Conservation (phyloP, 768 basidiomycete species). For the Holtermanniella nyarrowii region DNA sequence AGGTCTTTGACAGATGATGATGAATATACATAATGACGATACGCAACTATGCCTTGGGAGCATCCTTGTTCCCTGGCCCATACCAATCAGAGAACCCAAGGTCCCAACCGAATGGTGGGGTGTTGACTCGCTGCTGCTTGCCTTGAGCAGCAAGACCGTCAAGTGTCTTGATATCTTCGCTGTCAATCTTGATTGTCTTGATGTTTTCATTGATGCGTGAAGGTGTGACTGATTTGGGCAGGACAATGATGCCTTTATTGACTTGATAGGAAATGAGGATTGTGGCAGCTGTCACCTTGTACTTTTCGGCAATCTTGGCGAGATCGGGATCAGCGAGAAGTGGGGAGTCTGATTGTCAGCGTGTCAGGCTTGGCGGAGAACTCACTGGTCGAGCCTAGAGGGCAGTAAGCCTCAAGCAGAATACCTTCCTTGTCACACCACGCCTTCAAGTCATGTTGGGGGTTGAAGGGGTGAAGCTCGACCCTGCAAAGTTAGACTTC, state of each 20-base stretch:
- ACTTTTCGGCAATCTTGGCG: slow-evolving; percentile 53
- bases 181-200: slow-evolving; percentile 15
- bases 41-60: neutral
- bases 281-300: slow-evolving; percentile 54
- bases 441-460: slow-evolving; percentile 59
- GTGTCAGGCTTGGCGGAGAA: neutral
- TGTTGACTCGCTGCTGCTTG: slow-evolving; percentile 26
- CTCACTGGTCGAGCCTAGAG: slow-evolving; percentile 67
- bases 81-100: slow-evolving; percentile 25
- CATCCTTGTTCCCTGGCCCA: slow-evolving; percentile 6
- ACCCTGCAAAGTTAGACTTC: neutral
- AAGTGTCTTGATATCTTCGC: slow-evolving; percentile 21
- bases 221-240: slow-evolving; percentile 68
- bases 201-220: slow-evolving; percentile 43
- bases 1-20: no score
- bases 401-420: slow-evolving; percentile 70
- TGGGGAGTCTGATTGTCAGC: slow-evolving; percentile 52
- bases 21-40: neutral
- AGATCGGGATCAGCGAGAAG: slow-evolving; percentile 56
- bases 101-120: slow-evolving; percentile 17
- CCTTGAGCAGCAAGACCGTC: slow-evolving; percentile 20
- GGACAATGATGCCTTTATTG: slow-evolving; percentile 60
- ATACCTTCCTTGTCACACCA: slow-evolving; percentile 63
- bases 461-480: slow-evolving; percentile 70
- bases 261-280: slow-evolving; percentile 62